Percentiles rank a stretch among this genome's conserved stretches.
Conservation (phyloP, 495 filamentous ascomycete species). For the Lasiosphaeria hispida region DNA sequence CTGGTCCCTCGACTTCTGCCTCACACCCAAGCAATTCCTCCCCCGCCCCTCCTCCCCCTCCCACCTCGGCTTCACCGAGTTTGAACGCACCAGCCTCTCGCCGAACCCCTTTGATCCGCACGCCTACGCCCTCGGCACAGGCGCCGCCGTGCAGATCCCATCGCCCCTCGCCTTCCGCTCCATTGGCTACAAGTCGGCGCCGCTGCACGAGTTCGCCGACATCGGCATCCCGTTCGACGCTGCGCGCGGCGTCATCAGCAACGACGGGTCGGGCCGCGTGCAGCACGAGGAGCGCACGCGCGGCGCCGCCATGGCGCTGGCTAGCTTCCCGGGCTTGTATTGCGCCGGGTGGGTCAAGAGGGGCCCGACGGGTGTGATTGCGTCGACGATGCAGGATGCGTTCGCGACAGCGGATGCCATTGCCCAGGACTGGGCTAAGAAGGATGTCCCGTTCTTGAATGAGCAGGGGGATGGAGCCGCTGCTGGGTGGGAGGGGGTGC, state of each 20-base stretch:
- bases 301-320: conserved; percentile 31
- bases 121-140: conserved; percentile 53
- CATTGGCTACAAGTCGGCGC: conserved; percentile 84
- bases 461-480: conserved; percentile 25
- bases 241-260: conserved; percentile 71
- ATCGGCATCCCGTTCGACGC: conserved; percentile 77
- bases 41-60: conserved; percentile 42
- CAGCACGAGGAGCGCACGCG: conserved; percentile 26
- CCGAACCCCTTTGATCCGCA: conserved; percentile 46
- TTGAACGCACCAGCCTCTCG: conserved; percentile 57
- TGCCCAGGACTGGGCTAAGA: conserved; percentile 62
- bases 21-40: conserved; percentile 69
- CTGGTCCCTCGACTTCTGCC: conserved; percentile 82
- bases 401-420: conserved; percentile 86
- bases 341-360: conserved; percentile 96
- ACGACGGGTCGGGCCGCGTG: conserved; percentile 79
- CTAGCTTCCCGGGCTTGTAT: conserved; percentile 72
- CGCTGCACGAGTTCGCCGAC: conserved; percentile 72
- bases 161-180: conserved; percentile 78
- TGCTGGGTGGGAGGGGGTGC: conserved; percentile 69
- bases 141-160: conserved; percentile 41
- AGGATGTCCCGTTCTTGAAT: conserved; percentile 45
- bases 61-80: conserved; percentile 59
- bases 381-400: conserved; percentile 92
- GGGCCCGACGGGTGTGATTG: conserved; percentile 93